phyloP scores from a whole-genome alignment of 139 green algal genomes.

The Chlamydomonas sp. region DNA sequence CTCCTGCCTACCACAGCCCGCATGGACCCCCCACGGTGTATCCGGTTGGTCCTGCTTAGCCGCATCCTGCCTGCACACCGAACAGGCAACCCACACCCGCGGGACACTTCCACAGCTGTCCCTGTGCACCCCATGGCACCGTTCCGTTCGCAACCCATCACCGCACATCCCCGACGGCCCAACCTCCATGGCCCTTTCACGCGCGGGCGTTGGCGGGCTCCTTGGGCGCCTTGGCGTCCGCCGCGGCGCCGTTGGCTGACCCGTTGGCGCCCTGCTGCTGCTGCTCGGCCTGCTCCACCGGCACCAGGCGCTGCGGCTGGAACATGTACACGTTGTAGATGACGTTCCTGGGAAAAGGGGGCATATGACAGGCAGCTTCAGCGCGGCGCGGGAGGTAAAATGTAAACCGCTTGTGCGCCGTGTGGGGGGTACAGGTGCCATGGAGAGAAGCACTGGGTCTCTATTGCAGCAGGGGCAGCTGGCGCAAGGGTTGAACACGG shows the following conservation, averaged over 20 bases:
- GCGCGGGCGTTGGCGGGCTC: slow-evolving; percentile 5
- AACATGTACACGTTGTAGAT: slow-evolving; percentile 99
- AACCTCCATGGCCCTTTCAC: not conserved
- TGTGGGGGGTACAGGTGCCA: no score
- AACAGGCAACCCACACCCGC: not conserved
- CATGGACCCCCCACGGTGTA: not conserved
- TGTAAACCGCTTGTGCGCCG: no score
- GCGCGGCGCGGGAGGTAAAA: no score
- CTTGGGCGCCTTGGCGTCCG: not conserved
- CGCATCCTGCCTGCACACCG: not conserved
- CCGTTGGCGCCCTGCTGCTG: not conserved
- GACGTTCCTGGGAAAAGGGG: slow-evolving; percentile 78
- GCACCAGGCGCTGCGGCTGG: slow-evolving; percentile 59
- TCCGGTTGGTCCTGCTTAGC: not conserved
- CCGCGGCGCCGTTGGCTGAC: not conserved
- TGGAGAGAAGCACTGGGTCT: no score
- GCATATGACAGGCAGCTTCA: not conserved
- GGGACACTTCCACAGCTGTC: not conserved
- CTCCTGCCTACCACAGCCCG: no score
- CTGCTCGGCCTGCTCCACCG: not conserved
- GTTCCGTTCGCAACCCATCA: not conserved
- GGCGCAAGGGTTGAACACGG: no score
- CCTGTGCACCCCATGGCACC: not conserved
- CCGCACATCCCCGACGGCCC: not conserved
- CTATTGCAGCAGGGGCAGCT: no score